phyloP scores from a whole-genome alignment of 345 rosid species.

The Ailanthus altissimus region DNA sequence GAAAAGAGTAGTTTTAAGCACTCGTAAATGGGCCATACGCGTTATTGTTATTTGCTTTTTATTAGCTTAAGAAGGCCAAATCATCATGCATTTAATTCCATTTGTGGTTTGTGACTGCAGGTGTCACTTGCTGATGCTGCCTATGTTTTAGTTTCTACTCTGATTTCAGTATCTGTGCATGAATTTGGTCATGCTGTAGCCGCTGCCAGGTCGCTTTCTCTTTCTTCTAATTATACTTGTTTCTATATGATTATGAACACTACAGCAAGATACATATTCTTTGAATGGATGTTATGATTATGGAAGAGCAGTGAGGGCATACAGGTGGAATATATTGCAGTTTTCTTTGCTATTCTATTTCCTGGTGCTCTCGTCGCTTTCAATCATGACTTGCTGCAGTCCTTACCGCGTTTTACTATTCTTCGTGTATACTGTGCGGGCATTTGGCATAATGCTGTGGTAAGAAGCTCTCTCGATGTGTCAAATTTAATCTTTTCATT shows the following conservation, averaged over 20 bases:
- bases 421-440: slow-evolving; percentile 92
- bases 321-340: slow-evolving; percentile 74
- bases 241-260: neutral
- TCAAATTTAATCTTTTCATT: slow-evolving; percentile 7
- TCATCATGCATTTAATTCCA: neutral
- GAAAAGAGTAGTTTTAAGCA: too few species aligned
- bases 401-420: slow-evolving; percentile 47
- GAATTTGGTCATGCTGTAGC: slow-evolving; percentile 91
- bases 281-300: slow-evolving; percentile 22
- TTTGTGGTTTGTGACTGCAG: slow-evolving; percentile 40
- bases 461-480: slow-evolving; percentile 26
- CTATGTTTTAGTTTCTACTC: slow-evolving; percentile 54
- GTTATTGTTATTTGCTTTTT: neutral
- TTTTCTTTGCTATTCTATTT: slow-evolving; percentile 77
- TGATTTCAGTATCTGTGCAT: slow-evolving; percentile 72
- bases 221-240: neutral
- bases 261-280: neutral
- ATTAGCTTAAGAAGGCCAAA: neutral
- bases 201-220: slow-evolving; percentile 69
- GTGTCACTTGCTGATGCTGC: slow-evolving; percentile 54
- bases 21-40: too few species aligned
- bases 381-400: slow-evolving; percentile 56
- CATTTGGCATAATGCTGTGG: slow-evolving; percentile 96
- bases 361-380: slow-evolving; percentile 96
- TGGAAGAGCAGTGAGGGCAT: slow-evolving; percentile 84